Evolutionary conservation across 164 flowering plant genomes (phyloP).

Genomic region (Aristolochia californica): DNA sequence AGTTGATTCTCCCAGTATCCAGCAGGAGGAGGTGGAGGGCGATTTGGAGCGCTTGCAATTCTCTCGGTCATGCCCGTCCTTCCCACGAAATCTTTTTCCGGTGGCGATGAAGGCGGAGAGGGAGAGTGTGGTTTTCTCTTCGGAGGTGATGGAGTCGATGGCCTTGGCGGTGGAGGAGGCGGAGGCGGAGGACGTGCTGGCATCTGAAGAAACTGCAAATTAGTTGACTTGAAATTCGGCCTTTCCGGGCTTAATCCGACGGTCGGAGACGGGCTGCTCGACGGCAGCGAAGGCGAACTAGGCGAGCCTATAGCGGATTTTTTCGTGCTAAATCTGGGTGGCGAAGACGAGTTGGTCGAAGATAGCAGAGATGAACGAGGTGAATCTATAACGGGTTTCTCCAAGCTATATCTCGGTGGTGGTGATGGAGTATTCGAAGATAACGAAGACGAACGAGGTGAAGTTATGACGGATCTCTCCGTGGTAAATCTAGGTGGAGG

Average conservation of each 20-base stretch:
- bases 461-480: not conserved
- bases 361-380: not conserved
- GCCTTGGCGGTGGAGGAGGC: slow-evolving; percentile 18
- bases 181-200: slow-evolving; percentile 11
- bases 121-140: slow-evolving; percentile 22
- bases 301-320: not conserved
- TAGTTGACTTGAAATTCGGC: not conserved
- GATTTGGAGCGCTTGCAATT: not conserved
- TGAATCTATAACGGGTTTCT: not conserved
- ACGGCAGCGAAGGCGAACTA: not conserved
- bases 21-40: slow-evolving; percentile 14
- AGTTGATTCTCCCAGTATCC: slow-evolving; percentile 24
- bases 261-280: slow-evolving; percentile 2
- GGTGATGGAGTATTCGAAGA: not conserved
- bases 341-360: not conserved
- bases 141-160: slow-evolving; percentile 19
- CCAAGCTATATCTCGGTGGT: slow-evolving; percentile 2
- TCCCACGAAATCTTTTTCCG: slow-evolving; percentile 1
- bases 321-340: not conserved
- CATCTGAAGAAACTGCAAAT: not conserved
- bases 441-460: not conserved
- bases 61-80: not conserved
- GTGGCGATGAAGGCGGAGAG: slow-evolving; percentile 20
- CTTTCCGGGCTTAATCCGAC: not conserved
- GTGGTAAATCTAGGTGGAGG: slow-evolving; percentile 13